Percentiles rank a stretch among this genome's conserved stretches.
These are phyloP conservation scores for Zymoseptoria passerinii DNA, from an alignment of 2,329 filamentous ascomycete genomes.

Conservation along the genomic window DNA sequence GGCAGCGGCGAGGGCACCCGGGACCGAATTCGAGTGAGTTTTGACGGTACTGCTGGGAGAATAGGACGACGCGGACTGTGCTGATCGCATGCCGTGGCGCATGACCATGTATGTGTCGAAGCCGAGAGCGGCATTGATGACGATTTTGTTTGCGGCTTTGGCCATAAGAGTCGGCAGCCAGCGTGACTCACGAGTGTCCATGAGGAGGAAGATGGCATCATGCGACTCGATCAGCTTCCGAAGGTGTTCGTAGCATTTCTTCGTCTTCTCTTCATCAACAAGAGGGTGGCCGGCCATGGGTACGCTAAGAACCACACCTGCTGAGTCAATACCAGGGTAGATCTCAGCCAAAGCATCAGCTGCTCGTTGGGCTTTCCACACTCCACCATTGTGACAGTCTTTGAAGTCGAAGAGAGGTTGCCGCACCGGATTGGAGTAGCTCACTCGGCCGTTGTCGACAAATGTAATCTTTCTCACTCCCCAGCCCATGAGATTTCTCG, in stretches of 20 bases:
- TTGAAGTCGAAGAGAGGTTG: slow-evolving; percentile 87
- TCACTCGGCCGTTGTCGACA: slow-evolving; percentile 86
- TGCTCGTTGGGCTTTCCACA: slow-evolving; percentile 71
- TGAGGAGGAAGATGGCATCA: slow-evolving; percentile 89
- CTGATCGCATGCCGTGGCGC: slow-evolving; percentile 67
- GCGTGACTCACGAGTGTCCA: slow-evolving; percentile 93
- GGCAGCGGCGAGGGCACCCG: slow-evolving; percentile 14
- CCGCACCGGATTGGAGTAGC: slow-evolving; percentile 91
- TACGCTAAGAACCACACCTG: slow-evolving; percentile 73
- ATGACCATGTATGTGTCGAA: slow-evolving; percentile 98
- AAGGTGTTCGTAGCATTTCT: slow-evolving; percentile 66
- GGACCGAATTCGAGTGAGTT: slow-evolving; percentile 15
- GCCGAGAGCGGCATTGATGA: slow-evolving; percentile 91
- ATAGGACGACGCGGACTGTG: slow-evolving; percentile 12
- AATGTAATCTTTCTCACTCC: slow-evolving; percentile 93
- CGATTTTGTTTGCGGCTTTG: slow-evolving; percentile 85
- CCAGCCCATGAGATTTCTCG: slow-evolving; percentile 87
- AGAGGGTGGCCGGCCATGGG: slow-evolving; percentile 95
- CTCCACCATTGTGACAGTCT: slow-evolving; percentile 79
- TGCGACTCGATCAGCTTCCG: slow-evolving; percentile 70
- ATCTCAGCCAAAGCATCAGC: slow-evolving; percentile 75
- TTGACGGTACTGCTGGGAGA: slow-evolving; percentile 12
- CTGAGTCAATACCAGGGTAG: slow-evolving; percentile 79
- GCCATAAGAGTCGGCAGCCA: slow-evolving; percentile 97
- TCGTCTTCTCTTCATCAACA: slow-evolving; percentile 60